Evolutionary conservation across 805 yeast genomes (phyloP).

Genomic region (Hanseniaspora taiwanica): DNA sequence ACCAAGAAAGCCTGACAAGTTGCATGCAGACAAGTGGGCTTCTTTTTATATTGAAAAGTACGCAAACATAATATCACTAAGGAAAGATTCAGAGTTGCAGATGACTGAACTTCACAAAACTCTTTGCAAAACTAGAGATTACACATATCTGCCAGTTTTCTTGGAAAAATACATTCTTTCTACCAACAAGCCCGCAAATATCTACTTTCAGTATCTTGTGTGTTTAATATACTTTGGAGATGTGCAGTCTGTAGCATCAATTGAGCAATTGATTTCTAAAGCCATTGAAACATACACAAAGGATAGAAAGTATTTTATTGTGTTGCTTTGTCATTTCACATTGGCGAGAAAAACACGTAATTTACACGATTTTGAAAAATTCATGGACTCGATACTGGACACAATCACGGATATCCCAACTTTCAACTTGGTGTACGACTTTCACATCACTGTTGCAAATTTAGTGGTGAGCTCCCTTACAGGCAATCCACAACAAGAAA

Average conservation of each 20-base stretch:
- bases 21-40: slow-evolving; percentile 17
- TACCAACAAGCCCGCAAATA: not conserved
- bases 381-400: slow-evolving; percentile 16
- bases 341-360: not conserved
- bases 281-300: not conserved
- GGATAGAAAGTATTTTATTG: not conserved
- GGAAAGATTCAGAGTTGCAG: slow-evolving; percentile 43
- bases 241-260: not conserved
- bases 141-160: not conserved
- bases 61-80: slow-evolving; percentile 12
- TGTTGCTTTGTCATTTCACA: not conserved
- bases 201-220: not conserved
- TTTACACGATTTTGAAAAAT: not conserved
- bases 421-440: slow-evolving; percentile 7
- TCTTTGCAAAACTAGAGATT: not conserved
- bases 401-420: slow-evolving; percentile 4
- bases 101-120: slow-evolving; percentile 34
- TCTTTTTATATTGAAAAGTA: slow-evolving; percentile 15
- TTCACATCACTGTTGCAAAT: slow-evolving; percentile 9
- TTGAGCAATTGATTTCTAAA: not conserved
- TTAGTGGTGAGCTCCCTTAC: not conserved
- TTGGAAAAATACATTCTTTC: not conserved
- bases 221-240: not conserved
- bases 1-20: slow-evolving; percentile 4
- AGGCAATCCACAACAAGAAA: slow-evolving; percentile 6